These are phyloP conservation scores for Kalmanozyma brasiliensis DNA, from an alignment of 1,284 basidiomycete species.

Conservation along the genomic window DNA sequence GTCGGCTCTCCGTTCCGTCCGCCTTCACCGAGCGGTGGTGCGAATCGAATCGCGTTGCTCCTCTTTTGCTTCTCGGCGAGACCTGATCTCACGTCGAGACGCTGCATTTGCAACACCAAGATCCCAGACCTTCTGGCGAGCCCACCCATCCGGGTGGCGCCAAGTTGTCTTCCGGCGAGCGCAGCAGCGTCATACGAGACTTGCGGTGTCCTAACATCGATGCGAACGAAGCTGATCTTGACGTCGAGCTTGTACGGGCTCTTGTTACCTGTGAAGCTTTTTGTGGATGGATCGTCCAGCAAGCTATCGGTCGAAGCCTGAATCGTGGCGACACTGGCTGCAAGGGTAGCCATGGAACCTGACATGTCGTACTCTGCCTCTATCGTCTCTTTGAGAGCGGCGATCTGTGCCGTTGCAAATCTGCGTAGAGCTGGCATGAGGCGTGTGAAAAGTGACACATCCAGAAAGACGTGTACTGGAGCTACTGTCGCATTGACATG, in stretches of 20 bases:
- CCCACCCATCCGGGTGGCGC: constrained; percentile 14
- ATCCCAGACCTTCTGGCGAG: constrained; percentile 45
- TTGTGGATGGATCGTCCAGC: constrained; percentile 2
- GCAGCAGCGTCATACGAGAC: constrained; percentile 21
- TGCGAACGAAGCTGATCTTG: constrained; percentile 24
- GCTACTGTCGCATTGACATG: constrained; percentile 15
- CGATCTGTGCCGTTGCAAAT: constrained; percentile 23
- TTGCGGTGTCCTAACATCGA: constrained; percentile 45
- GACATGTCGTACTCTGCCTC: constrained; percentile 7
- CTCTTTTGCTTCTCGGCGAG: constrained; percentile 6
- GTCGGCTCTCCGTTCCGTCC: constrained; percentile 1
- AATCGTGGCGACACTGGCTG: constrained; percentile 30
- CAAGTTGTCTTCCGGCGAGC: constrained; percentile 19
- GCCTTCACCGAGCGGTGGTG: constrained; percentile 1
- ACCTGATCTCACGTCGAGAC: constrained; percentile 17
- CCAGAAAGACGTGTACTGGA: constrained; percentile 51
- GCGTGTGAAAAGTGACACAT: constrained; percentile 46
- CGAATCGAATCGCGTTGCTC: constrained; percentile 21
- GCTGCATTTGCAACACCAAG: constrained; percentile 38
- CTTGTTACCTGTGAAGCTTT: not conserved
- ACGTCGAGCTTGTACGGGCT: constrained; percentile 21
- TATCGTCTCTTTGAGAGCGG: constrained; percentile 6
- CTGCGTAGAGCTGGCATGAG: constrained; percentile 40
- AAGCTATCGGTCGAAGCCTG: constrained; percentile 26
- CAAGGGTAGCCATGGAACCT: constrained; percentile 38